Evolutionary conservation across 257 asterid genomes (phyloP).

Genomic region (Salvia hispanica): DNA sequence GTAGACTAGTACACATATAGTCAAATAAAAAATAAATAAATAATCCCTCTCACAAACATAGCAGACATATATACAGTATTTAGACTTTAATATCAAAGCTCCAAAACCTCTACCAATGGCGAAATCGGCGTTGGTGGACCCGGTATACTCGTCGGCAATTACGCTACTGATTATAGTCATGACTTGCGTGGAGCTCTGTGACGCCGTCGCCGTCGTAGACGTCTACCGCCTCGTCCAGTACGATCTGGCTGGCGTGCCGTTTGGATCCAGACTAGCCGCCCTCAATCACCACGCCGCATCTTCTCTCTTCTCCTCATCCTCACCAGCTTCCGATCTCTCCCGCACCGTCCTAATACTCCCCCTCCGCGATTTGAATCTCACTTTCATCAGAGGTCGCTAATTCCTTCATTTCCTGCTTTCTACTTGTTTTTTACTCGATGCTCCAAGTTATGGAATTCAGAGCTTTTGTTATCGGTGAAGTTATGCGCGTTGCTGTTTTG

Average conservation of each 20-base stretch:
- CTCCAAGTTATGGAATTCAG: constrained; percentile 11
- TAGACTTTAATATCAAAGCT: constrained; percentile 31
- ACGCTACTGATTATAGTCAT: constrained; percentile 52
- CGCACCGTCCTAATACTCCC: constrained; percentile 91
- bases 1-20: no score
- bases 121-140: constrained; percentile 48
- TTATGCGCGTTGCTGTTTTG: constrained; percentile 19
- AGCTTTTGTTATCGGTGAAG: constrained; percentile 7
- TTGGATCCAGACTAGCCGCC: constrained; percentile 86
- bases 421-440: constrained; percentile 10
- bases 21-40: no score
- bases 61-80: no score
- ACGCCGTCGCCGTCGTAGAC: constrained; percentile 81
- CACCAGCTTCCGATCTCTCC: constrained; percentile 71
- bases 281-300: constrained; percentile 97
- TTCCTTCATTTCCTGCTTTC: constrained; percentile 3
- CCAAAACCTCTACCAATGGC: constrained; percentile 47
- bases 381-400: constrained; percentile 66
- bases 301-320: constrained; percentile 55
- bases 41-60: no score
- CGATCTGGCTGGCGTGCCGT: constrained; percentile 84
- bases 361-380: constrained; percentile 81
- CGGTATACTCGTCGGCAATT: constrained; percentile 51
- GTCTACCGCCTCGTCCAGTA: constrained; percentile 96
- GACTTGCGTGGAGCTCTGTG: constrained; percentile 81